Evolutionary conservation across 2,329 filamentous ascomycete genomes (phyloP).

Genomic region (Mycocentrospora acerina): DNA sequence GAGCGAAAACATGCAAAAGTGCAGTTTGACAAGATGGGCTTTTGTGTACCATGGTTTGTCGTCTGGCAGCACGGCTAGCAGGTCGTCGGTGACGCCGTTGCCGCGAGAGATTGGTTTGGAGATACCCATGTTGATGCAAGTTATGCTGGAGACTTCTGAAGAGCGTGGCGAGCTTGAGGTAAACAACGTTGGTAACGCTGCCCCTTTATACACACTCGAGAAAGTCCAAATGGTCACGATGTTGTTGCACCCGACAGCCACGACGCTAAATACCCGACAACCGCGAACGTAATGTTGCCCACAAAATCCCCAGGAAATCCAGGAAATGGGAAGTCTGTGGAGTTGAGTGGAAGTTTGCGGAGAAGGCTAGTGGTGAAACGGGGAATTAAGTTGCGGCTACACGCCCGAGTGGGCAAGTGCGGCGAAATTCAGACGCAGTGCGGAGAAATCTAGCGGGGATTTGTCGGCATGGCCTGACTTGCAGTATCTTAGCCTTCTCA

Average conservation of each 20-base stretch:
- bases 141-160: background rate
- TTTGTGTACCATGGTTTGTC: constrained; percentile 9
- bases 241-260: background rate
- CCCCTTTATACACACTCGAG: background rate
- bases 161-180: background rate
- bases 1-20: constrained; percentile 9
- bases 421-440: background rate
- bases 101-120: background rate
- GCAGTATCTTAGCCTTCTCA: too few species aligned
- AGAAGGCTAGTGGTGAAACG: constrained; percentile 1
- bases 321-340: background rate
- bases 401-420: background rate
- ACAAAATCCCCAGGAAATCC: constrained; percentile 1
- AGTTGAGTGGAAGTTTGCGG: background rate
- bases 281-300: background rate
- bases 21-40: constrained; percentile 9
- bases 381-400: background rate
- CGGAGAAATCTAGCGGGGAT: too few species aligned
- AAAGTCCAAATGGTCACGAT: background rate
- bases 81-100: constrained; percentile 1
- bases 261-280: background rate
- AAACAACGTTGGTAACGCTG: background rate
- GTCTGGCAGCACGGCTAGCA: constrained; percentile 8
- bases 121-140: constrained; percentile 2
- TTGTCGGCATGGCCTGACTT: too few species aligned